phyloP scores from a whole-genome alignment of 1,284 basidiomycete species.

The Pyrrhoderma lamaoense region DNA sequence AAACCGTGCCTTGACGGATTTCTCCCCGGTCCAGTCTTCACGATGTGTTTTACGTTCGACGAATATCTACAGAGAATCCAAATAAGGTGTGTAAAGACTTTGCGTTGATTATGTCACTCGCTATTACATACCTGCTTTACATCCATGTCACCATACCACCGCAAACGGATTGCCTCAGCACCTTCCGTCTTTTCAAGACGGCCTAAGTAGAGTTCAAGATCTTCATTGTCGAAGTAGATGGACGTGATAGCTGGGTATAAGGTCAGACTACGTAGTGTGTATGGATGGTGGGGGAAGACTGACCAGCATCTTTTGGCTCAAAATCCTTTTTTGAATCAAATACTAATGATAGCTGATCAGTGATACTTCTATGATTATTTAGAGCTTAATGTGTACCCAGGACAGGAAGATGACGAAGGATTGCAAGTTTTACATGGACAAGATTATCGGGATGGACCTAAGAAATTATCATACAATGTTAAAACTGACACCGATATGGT shows the following conservation, averaged over 20 bases:
- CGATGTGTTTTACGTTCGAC: slow-evolving; percentile 98
- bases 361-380: too few relatives aligned
- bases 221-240: slow-evolving; percentile 92
- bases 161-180: slow-evolving; percentile 90
- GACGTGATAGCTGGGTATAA: slow-evolving; percentile 66
- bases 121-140: slow-evolving; percentile 57
- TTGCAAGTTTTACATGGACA: slow-evolving; percentile 92
- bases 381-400: slow-evolving; percentile 53
- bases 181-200: slow-evolving; percentile 98
- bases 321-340: slow-evolving; percentile 97
- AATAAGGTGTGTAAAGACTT: background rate
- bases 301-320: slow-evolving; percentile 80
- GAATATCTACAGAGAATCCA: slow-evolving; percentile 60
- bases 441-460: slow-evolving; percentile 92
- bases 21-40: slow-evolving; percentile 99
- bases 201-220: slow-evolving; percentile 95
- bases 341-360: slow-evolving; percentile 40
- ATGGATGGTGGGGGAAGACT: slow-evolving; percentile 19
- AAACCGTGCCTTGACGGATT: slow-evolving; percentile 97
- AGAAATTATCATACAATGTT: background rate
- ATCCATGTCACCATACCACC: slow-evolving; percentile 96
- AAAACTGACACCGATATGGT: background rate
- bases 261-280: background rate
- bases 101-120: background rate
- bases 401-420: slow-evolving; percentile 89